Conservation (phyloP, 768 basidiomycete species). For the Suillus ampliporus region DNA sequence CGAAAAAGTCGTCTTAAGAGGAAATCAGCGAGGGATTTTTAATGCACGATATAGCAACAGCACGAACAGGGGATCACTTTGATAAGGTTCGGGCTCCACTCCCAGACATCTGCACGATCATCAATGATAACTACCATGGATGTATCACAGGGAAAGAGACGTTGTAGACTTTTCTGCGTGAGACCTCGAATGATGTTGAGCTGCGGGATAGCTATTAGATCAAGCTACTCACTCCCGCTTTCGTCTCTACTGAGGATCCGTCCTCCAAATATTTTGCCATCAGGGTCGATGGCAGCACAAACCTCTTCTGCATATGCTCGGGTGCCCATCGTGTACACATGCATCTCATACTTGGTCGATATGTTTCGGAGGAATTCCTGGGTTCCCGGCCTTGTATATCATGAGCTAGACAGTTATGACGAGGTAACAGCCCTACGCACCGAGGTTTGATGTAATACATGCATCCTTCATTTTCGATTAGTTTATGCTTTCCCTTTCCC, state of each 20-base stretch:
- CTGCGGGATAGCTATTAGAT: constrained; percentile 7
- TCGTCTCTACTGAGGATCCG: constrained; percentile 93
- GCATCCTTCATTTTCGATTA: constrained; percentile 78
- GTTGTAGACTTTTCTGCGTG: constrained; percentile 89
- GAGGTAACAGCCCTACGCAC: constrained; percentile 50
- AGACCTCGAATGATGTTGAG: constrained; percentile 57
- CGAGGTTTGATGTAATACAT: constrained; percentile 99
- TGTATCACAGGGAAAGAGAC: constrained; percentile 95
- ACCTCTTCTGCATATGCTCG: constrained; percentile 96
- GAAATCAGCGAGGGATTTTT: constrained; percentile 7
- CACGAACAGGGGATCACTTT: constrained; percentile 93
- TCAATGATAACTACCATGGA: constrained; percentile 99
- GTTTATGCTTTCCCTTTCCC: constrained; percentile 64
- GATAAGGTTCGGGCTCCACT: constrained; percentile 94
- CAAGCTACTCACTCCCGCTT: constrained; percentile 80
- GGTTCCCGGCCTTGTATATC: constrained; percentile 72
- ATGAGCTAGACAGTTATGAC: constrained; percentile 14
- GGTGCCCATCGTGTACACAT: constrained; percentile 99
- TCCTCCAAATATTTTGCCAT: constrained; percentile 82
- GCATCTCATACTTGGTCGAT: constrained; percentile 92
- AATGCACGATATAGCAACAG: constrained; percentile 3
- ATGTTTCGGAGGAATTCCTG: constrained; percentile 74
- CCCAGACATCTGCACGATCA: constrained; percentile 98
- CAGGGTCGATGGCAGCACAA: constrained; percentile 92
- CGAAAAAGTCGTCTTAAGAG: constrained; percentile 89